phyloP scores from a whole-genome alignment of 2,329 filamentous ascomycete genomes.

The Moelleriella libera region DNA sequence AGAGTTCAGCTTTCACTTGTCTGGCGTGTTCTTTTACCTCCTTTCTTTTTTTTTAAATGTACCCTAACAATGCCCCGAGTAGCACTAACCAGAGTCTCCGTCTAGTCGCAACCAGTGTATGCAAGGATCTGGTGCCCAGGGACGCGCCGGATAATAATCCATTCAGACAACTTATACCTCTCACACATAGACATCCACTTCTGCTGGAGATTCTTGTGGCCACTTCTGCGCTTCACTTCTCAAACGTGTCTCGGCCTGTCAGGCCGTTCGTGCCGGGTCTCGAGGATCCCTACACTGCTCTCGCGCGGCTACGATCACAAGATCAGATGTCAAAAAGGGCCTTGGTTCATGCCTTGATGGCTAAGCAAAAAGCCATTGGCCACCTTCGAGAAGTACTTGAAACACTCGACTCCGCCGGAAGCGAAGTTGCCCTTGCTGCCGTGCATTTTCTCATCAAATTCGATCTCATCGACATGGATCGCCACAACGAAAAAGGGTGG shows the following conservation, averaged over 20 bases:
- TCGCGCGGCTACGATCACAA: slow-evolving; percentile 20
- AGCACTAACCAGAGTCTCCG: not conserved
- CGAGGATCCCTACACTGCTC: slow-evolving; percentile 20
- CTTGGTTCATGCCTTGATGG: slow-evolving; percentile 30
- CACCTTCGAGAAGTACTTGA: slow-evolving; percentile 25
- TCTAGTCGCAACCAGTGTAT: slow-evolving; percentile 31
- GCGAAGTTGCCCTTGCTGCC: slow-evolving; percentile 31
- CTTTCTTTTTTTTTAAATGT: no score
- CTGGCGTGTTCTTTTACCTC: no score
- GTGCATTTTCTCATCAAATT: slow-evolving; percentile 38
- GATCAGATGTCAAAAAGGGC: slow-evolving; percentile 23
- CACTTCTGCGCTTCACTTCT: slow-evolving; percentile 34
- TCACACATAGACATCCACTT: slow-evolving; percentile 29
- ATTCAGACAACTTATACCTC: slow-evolving; percentile 32
- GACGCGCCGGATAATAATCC: slow-evolving; percentile 31
- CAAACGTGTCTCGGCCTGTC: slow-evolving; percentile 24
- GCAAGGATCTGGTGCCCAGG: slow-evolving; percentile 37
- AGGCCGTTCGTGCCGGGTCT: slow-evolving; percentile 16
- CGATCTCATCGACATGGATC: slow-evolving; percentile 33
- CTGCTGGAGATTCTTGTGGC: slow-evolving; percentile 34
- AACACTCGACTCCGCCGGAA: slow-evolving; percentile 23
- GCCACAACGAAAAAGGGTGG: slow-evolving; percentile 27
- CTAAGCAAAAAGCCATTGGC: slow-evolving; percentile 31
- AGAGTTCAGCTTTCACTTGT: no score
- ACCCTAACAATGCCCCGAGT: no score